Evolutionary conservation across 2,329 filamentous ascomycete species (phyloP), one percentile per base, ranked within the genome.

Genomic region (Ascochyta lentis): DNA sequence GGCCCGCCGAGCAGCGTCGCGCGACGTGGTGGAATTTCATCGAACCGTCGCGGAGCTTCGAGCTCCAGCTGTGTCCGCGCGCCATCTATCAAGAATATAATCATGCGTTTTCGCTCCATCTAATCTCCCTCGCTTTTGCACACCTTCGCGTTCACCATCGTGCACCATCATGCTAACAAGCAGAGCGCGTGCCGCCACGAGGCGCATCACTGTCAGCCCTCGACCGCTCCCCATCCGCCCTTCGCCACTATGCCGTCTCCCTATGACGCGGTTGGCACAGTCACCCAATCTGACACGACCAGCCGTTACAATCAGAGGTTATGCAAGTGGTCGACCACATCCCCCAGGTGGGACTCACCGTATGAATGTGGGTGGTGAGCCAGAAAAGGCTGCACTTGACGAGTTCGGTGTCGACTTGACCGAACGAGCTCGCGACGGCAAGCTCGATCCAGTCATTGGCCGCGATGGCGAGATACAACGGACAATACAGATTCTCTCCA

Each of bases 361-460:
- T 62, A 98, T 98, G 93, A 88, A 98, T 72, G 78, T 98, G 73
- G 86, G 91, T 51, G 86, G 84, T 53, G 89, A 86, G 64, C 79
- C 80, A 6, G 84, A 97, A 76, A 96, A 97, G 77, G 82, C 93
- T 2, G 93, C 95, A 0, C 79, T 98, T 47, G 94, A 98, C 75
- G 86, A 96, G 75, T 99, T 88, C 70, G 95, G 95, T 54, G 83
- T 97, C 58, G 94, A 99, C 73, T 81, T 99, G 49, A 98, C 95
- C 1, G 90, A 86, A 12, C 86, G 86, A 67, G 95, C 95, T 19
- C 90, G 85, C 73, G 89, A 90, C 44, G 95, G 95, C 37, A 97
- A 96, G 72, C 83, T 99, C 3, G 95, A 99, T 70, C 95, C 95
- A 0, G 94, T 98, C 13, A 98, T 99, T 70, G 95, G 95, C 19